Evolutionary conservation across 371 early-diverging fungal genomes (phyloP).

Genomic region (Umbelopsis sp.): DNA sequence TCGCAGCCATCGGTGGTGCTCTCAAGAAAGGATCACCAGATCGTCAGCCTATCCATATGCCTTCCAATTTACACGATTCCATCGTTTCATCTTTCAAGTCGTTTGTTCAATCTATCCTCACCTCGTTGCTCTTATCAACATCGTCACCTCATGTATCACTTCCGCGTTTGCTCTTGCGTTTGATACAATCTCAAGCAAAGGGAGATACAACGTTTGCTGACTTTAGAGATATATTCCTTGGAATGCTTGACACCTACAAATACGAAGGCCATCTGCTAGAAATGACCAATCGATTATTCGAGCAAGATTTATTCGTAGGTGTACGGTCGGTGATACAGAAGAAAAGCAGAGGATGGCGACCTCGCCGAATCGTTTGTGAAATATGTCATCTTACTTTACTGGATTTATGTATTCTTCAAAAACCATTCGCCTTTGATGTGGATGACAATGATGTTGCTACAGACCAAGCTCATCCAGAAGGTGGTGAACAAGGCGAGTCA

Average conservation of each 20-base stretch:
- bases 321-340: constrained; percentile 61
- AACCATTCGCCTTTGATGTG: constrained; percentile 38
- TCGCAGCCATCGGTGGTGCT: constrained; percentile 28
- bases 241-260: constrained; percentile 77
- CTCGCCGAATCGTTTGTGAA: constrained; percentile 59
- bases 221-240: constrained; percentile 71
- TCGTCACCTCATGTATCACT: constrained; percentile 69
- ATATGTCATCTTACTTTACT: constrained; percentile 58
- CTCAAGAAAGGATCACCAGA: not conserved
- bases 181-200: constrained; percentile 62
- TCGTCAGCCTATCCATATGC: constrained; percentile 19
- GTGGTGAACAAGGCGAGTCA: not conserved
- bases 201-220: constrained; percentile 74
- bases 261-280: constrained; percentile 75
- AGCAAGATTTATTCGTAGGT: constrained; percentile 64
- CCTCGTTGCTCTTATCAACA: constrained; percentile 63
- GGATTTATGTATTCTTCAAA: constrained; percentile 46
- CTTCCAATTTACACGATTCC: constrained; percentile 41
- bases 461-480: not conserved
- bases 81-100: constrained; percentile 61
- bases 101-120: constrained; percentile 67
- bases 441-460: constrained; percentile 16
- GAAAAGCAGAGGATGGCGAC: constrained; percentile 66
- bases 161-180: constrained; percentile 63
- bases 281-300: constrained; percentile 75